These are phyloP conservation scores for Trapa bicornis DNA, from an alignment of 345 rosid genomes.

Conservation along the genomic window DNA sequence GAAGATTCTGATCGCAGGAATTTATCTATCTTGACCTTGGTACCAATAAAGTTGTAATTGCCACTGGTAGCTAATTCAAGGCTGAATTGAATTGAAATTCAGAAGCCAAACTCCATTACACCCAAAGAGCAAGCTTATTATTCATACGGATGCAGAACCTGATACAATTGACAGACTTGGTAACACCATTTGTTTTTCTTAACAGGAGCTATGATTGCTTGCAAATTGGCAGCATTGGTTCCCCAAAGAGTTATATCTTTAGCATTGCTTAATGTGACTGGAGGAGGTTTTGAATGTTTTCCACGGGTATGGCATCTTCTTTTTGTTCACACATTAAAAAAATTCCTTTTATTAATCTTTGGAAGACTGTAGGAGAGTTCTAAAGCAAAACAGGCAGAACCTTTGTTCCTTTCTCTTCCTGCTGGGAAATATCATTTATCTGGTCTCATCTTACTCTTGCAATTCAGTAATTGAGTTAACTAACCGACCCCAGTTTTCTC, in stretches of 20 bases:
- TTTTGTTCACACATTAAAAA: neutral
- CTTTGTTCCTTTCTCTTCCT: neutral
- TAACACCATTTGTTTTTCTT: neutral
- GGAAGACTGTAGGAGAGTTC: too few species aligned
- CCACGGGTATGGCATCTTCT: conserved; percentile 55
- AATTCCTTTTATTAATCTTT: neutral
- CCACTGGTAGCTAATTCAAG: too few species aligned
- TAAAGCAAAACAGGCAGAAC: too few species aligned
- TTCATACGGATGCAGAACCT: neutral
- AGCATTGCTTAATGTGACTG: conserved; percentile 87
- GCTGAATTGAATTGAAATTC: too few species aligned
- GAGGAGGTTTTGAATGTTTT: conserved; percentile 86
- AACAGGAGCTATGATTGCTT: conserved; percentile 94
- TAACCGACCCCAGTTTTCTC: neutral
- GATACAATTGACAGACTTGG: neutral
- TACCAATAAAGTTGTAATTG: neutral
- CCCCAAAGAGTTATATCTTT: conserved; percentile 71
- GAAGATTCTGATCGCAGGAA: neutral
- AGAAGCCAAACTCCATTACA: too few species aligned
- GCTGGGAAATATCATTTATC: neutral
- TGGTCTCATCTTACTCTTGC: neutral
- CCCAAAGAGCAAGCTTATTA: too few species aligned
- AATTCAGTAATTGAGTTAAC: neutral
- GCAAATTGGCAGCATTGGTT: conserved; percentile 77
- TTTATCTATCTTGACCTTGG: neutral